A percentile compares a stretch with the other conserved stretches of the same genome.
Conservation (phyloP, 306 rosid genomes). For the Urtica urens region DNA sequence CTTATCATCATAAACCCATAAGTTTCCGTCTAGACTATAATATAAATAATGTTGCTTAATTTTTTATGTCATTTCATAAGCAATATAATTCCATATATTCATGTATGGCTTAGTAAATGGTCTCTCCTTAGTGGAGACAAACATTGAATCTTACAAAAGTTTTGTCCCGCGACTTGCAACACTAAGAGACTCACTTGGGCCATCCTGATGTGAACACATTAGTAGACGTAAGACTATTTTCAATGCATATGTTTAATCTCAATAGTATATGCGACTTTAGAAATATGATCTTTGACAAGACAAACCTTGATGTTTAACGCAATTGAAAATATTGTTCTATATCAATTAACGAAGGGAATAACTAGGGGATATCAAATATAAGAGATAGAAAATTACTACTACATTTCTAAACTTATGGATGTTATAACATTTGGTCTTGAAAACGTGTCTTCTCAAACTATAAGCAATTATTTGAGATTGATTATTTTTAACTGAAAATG, state of each 20-base stretch:
- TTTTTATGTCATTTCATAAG: background rate
- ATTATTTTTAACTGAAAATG: no score
- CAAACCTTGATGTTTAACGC: background rate
- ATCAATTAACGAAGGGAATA: background rate
- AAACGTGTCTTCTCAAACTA: no score
- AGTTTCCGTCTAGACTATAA: no score
- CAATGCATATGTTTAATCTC: no score
- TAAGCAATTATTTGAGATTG: no score
- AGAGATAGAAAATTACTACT: background rate
- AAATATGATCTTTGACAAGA: background rate
- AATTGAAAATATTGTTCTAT: no score
- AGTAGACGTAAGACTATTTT: background rate
- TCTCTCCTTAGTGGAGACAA: background rate
- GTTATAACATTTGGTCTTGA: no score
- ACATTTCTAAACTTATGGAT: no score
- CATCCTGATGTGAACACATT: conserved; percentile 8
- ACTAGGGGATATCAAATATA: background rate
- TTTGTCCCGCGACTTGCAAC: conserved; percentile 14
- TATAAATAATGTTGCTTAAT: no score
- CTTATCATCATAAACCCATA: no score
- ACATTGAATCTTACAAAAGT: conserved; percentile 5
- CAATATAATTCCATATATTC: background rate
- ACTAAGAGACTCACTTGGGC: conserved; percentile 12
- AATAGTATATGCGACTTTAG: background rate
- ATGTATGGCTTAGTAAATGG: no score